A percentile compares a stretch with the other conserved stretches of the same genome.
These are phyloP conservation scores for Melastoma candidum DNA, from an alignment of 441 rosid species.

Conservation along the genomic window DNA sequence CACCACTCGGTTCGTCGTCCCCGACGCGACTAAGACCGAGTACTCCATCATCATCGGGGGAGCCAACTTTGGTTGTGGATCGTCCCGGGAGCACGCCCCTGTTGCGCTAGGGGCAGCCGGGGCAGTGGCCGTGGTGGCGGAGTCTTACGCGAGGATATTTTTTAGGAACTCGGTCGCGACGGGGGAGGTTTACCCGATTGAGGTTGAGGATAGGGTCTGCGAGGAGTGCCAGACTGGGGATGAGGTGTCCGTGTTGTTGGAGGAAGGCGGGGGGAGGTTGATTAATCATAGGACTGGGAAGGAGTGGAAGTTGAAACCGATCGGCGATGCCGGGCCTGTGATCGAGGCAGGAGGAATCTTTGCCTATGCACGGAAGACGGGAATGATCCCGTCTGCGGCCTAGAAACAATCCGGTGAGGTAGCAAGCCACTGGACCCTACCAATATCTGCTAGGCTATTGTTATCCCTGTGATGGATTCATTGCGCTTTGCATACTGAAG, in stretches of 20 bases:
- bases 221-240: constrained; percentile 84
- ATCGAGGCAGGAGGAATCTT: constrained; percentile 94
- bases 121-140: constrained; percentile 56
- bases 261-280: constrained; percentile 35
- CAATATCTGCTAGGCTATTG: too few species aligned
- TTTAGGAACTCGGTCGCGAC: constrained; percentile 86
- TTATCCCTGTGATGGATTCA: too few species aligned
- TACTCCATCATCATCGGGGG: constrained; percentile 62
- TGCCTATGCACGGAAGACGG: constrained; percentile 72
- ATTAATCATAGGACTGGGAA: constrained; percentile 78
- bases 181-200: constrained; percentile 75
- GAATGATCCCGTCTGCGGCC: constrained; percentile 52
- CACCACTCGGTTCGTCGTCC: constrained; percentile 50
- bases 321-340: constrained; percentile 89
- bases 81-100: constrained; percentile 91
- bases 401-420: too few species aligned
- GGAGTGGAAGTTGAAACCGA: constrained; percentile 67
- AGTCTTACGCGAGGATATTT: constrained; percentile 80
- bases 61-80: constrained; percentile 81
- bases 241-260: constrained; percentile 54
- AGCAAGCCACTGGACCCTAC: too few species aligned
- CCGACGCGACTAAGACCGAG: constrained; percentile 39
- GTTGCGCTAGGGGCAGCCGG: constrained; percentile 85
- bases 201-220: constrained; percentile 66
- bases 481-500: too few species aligned